Evolutionary conservation across 2,329 filamentous ascomycete genomes (phyloP), one percentile per base, ranked within the genome.

Genomic region (Verticillium isaacii): DNA sequence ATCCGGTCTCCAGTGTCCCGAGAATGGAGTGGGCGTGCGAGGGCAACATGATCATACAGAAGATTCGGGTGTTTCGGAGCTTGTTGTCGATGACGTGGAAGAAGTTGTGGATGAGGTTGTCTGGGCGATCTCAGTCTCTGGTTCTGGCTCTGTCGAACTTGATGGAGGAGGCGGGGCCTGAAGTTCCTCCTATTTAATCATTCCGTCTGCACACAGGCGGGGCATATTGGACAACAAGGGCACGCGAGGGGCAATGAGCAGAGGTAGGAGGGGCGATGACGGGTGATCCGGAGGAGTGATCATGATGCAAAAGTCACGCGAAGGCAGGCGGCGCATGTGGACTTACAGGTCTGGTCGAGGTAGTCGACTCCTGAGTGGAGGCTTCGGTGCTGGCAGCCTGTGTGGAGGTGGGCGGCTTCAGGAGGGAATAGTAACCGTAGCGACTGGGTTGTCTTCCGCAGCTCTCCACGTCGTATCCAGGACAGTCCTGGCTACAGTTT

Each of bases 401-500:
- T 2, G 58, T 59, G 15, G 58, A 59, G 7, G 41, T 55, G 3
- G 88, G 83, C 15, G 76, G 62, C 34, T 76, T 78, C 60, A 71
- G 72, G 15, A 90, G 73, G 29, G 78, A 68, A 60, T 93, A 80
- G 71, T 94, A 94, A 58, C 86, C 89, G 68, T 78, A 94, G 3
- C 87, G 69, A 56, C 57, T 62, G 25, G 64, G 64, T 17, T 60
- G 60, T n/a, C 63, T 60, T n/a, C 91, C 91, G 69, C 91, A 94
- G 12, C 78, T 74, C 41, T 66, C 64, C 1, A 59, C 37, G 0
- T 85, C 85, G 70, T 83, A 94, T n/a, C 89, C 91, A 9, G 89
- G 89, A 67, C 91, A 94, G 17, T 74, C 58, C 0, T 72, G 72
- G 66, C 81, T 74, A 74, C 91, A 94, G 1, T 74, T 72, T 25